Percentiles rank a stretch among this genome's conserved stretches.
Conservation (phyloP, 2,329 filamentous ascomycete species). For the Aspergillus terreus region DNA sequence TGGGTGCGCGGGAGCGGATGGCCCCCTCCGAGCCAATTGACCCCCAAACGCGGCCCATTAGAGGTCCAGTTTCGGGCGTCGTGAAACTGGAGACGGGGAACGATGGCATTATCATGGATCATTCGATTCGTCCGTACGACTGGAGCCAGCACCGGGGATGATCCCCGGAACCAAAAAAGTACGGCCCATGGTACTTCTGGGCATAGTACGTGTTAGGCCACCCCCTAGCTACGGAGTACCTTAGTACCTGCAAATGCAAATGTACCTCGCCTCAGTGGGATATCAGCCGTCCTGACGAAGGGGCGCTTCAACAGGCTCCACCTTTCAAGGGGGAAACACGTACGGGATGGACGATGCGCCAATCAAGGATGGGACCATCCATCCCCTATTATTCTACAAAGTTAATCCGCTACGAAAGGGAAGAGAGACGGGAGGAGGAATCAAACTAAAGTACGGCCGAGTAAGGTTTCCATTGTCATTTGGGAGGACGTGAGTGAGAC, state of each 20-base stretch:
- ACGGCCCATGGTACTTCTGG: neutral
- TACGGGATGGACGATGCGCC: neutral
- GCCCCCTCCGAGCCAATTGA: constrained; percentile 12
- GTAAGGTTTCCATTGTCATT: neutral
- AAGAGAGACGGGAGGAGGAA: neutral
- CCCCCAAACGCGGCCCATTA: neutral
- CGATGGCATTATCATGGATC: neutral
- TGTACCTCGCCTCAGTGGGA: neutral
- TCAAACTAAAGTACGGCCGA: constrained; percentile 1
- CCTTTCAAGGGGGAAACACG: neutral
- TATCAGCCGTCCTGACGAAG: neutral
- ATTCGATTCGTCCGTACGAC: neutral
- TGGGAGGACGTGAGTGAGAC: neutral
- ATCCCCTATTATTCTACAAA: neutral
- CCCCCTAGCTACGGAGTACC: too few relatives aligned
- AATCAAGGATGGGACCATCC: neutral
- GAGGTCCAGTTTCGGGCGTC: neutral
- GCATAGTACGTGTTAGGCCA: too few relatives aligned
- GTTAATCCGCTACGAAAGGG: neutral
- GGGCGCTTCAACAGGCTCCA: neutral
- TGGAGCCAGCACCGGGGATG: constrained; percentile 1
- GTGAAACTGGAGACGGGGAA: constrained; percentile 4
- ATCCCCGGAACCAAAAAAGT: constrained; percentile 3
- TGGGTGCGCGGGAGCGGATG: constrained; percentile 8
- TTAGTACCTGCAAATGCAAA: neutral